Evolutionary conservation across 805 yeast species (phyloP).

Genomic region (Starmerella etchellsii): DNA sequence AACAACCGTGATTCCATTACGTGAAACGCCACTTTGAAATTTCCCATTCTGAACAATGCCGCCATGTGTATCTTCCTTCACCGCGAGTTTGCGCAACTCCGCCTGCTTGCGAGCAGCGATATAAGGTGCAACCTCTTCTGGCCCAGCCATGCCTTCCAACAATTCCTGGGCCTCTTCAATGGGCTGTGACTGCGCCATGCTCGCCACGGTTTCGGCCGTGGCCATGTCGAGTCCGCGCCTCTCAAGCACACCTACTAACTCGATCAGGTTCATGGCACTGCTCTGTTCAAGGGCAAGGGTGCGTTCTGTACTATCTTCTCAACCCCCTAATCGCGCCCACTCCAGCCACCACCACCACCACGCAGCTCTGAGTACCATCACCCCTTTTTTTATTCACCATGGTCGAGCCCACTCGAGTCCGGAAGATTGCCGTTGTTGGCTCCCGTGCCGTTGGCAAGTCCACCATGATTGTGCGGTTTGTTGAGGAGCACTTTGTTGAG

Average conservation of each 20-base stretch:
- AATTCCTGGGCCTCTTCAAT: conserved; percentile 17
- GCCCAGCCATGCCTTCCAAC: conserved; percentile 15
- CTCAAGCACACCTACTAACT: conserved; percentile 12
- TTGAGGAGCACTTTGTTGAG: conserved; percentile 79
- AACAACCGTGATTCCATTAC: conserved; percentile 1
- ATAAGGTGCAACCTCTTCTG: conserved; percentile 11
- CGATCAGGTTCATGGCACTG: background rate
- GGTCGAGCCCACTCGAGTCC: conserved; percentile 23
- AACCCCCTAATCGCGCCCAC: background rate
- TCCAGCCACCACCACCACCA: background rate
- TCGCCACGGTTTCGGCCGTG: conserved; percentile 19
- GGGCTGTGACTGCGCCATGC: conserved; percentile 12
- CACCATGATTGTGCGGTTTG: conserved; percentile 70
- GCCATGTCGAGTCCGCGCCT: conserved; percentile 19
- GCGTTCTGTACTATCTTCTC: no score
- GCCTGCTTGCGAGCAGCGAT: conserved; percentile 6
- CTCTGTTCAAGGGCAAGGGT: no score
- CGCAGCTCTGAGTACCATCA: background rate
- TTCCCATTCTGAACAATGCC: background rate
- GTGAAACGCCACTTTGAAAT: background rate
- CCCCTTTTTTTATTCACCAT: conserved; percentile 4
- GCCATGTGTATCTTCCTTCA: background rate
- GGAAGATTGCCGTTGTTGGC: conserved; percentile 79
- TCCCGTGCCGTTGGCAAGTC: conserved; percentile 80
- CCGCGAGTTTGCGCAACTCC: background rate